Evolutionary conservation across 2,329 filamentous ascomycete species (phyloP), one percentile per base, ranked within the genome.

Genomic region (Colletotrichum tanaceti): DNA sequence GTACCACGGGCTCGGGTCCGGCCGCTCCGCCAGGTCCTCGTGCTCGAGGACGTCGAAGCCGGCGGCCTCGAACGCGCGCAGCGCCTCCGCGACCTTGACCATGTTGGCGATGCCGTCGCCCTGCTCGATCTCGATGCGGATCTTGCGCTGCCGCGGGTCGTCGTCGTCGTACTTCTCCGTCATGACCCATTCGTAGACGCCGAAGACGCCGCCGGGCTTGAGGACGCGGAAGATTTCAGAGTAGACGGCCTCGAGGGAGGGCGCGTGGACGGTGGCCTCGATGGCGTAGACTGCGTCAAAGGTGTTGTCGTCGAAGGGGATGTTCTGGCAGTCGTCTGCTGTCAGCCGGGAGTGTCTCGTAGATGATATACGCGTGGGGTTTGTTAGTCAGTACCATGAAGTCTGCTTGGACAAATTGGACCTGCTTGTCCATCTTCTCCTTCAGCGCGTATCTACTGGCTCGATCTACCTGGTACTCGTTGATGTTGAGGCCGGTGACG

Each of bases 101-200:
- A 99, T 98, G 85, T 98, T 98, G 76, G 93, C 94, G 79, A 99
- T 98, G 74, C 96, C 96, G 77, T 98, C 91, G 76, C 96, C 96
- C 78, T 93, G 90, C 85, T 99, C 96, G 73, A 99, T 99, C 72
- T 92, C 94, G 20, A 98, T 89, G 72, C 96, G 93, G 77, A 98
- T 96, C 78, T 93, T 89, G 73, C 94, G 92, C 84, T 98, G 96
- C 75, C 90, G 86, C 1, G 93, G 80, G 85, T 98, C 94, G 70
- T 91, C 86, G 78, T 97, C 95, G 83, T 98, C 92, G 82, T 98
- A 99, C 28, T 90, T 84, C 71, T 98, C 94, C 7, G 94, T 98
- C 96, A 99, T 98, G 77, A 98, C 86, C 96, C 96, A 98, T 82
- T 99, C 96, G 83, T 98, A 99, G 60, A 98, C 95, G 77, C 95